These are phyloP conservation scores for Chaetomium sp. DNA, from an alignment of 2,329 filamentous ascomycete species.

Conservation along the genomic window DNA sequence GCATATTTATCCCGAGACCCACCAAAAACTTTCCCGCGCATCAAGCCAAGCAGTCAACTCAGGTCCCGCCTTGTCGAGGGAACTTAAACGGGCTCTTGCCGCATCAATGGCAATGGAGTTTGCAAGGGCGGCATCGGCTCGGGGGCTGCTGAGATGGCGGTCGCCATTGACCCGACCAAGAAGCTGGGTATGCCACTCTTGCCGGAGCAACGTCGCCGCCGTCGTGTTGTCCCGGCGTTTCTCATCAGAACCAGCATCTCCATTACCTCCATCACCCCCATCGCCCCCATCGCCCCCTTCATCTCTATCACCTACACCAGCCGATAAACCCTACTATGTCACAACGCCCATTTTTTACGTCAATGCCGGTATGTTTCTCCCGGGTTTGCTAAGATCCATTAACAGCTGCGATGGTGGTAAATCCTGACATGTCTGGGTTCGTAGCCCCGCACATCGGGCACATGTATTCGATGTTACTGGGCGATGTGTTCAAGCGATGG, in stretches of 20 bases:
- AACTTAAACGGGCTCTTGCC: conserved; percentile 1
- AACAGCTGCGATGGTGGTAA: not conserved
- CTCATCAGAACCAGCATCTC: conserved; percentile 13
- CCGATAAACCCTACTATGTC: conserved; percentile 82
- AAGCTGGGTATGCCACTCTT: conserved; percentile 33
- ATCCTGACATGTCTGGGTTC: conserved; percentile 27
- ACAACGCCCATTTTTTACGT: conserved; percentile 99
- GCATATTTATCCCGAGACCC: conserved; percentile 2
- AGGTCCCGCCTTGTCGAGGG: not conserved
- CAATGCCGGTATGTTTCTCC: conserved; percentile 71
- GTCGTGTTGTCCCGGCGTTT: conserved; percentile 22
- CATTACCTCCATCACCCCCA: conserved; percentile 12
- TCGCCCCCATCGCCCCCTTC: conserved; percentile 11
- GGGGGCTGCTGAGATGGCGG: conserved; percentile 29
- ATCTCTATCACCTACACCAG: conserved; percentile 3
- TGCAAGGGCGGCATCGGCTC: conserved; percentile 29
- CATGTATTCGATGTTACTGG: conserved; percentile 87
- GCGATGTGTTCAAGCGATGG: conserved; percentile 93
- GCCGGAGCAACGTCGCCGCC: conserved; percentile 20
- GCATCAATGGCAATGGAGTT: conserved; percentile 18
- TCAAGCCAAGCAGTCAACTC: not conserved
- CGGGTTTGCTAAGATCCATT: not conserved
- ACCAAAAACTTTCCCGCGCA: conserved; percentile 9
- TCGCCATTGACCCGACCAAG: conserved; percentile 22
- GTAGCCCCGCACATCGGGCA: conserved; percentile 91